A percentile compares a stretch with the other conserved stretches of the same genome.
Evolutionary conservation across 768 basidiomycete genomes (phyloP).

Genomic region (Amanita molliuscula): DNA sequence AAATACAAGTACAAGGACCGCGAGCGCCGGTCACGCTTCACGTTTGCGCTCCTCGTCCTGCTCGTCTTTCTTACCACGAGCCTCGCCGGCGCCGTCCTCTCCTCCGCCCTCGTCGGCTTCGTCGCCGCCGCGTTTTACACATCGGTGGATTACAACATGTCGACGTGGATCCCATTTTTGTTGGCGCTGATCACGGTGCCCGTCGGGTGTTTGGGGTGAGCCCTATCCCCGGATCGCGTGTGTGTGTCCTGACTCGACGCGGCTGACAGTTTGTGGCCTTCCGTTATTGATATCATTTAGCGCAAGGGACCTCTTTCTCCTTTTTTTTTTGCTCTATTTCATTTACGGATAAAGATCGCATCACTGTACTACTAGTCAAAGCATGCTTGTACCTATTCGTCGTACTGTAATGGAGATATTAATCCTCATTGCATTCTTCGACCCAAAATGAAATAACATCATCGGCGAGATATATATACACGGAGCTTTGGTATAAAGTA

Average conservation of each 20-base stretch:
- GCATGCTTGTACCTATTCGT: too few relatives aligned
- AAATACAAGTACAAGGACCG: conserved; percentile 12
- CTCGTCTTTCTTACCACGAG: conserved; percentile 30
- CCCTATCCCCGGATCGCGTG: conserved; percentile 12
- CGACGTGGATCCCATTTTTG: conserved; percentile 42
- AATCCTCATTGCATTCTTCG: too few relatives aligned
- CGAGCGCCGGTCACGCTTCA: conserved; percentile 32
- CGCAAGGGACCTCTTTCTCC: background rate
- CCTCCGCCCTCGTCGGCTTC: conserved; percentile 35
- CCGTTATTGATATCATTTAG: conserved; percentile 33
- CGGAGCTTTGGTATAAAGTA: too few relatives aligned
- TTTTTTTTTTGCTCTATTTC: background rate
- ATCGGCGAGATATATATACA: too few relatives aligned
- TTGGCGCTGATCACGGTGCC: conserved; percentile 32
- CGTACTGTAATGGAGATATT: background rate
- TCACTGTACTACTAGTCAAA: conserved; percentile 2
- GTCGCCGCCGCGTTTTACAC: conserved; percentile 34
- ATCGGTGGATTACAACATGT: conserved; percentile 37
- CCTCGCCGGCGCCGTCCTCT: conserved; percentile 35
- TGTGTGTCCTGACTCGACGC: background rate
- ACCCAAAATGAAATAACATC: too few relatives aligned
- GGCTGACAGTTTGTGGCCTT: conserved; percentile 28
- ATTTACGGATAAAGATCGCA: background rate
- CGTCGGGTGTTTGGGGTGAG: conserved; percentile 30
- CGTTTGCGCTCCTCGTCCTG: conserved; percentile 37